Conservation (phyloP, 2,329 filamentous ascomycete species). For the Aspergillus chevalieri region DNA sequence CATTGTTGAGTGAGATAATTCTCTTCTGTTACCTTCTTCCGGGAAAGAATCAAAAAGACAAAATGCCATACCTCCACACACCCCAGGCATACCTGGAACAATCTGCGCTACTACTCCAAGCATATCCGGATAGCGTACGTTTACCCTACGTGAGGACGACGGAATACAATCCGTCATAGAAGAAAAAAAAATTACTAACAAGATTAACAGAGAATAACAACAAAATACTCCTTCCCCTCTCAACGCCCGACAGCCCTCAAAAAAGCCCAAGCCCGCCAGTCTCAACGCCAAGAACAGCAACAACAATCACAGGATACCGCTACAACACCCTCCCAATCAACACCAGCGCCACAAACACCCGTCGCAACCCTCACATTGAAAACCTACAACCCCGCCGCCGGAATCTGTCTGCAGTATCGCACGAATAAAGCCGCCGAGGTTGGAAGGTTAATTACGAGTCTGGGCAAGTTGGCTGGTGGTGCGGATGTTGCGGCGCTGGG, state of each 20-base stretch:
- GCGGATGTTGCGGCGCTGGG: conserved; percentile 56
- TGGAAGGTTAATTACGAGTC: conserved; percentile 66
- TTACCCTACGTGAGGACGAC: too few species aligned
- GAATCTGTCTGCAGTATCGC: conserved; percentile 80
- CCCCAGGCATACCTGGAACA: conserved; percentile 89
- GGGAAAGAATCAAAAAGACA: conserved; percentile 9
- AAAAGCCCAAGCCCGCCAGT: conserved; percentile 24
- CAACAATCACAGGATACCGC: conserved; percentile 9
- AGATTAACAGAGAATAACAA: conserved; percentile 88
- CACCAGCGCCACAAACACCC: conserved; percentile 39
- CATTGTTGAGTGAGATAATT: not conserved
- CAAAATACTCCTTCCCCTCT: conserved; percentile 70
- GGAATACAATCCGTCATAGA: too few species aligned
- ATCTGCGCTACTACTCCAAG: conserved; percentile 76
- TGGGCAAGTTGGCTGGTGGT: conserved; percentile 67
- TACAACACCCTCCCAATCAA: not conserved
- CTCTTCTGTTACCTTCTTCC: too few species aligned
- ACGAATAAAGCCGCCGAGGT: conserved; percentile 91
- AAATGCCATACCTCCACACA: conserved; percentile 74
- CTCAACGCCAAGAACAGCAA: conserved; percentile 19
- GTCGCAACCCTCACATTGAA: conserved; percentile 74
- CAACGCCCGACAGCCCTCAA: conserved; percentile 13
- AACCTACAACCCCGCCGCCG: conserved; percentile 77
- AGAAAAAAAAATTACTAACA: too few species aligned
- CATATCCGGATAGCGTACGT: conserved; percentile 74